These are phyloP conservation scores for Plectosphaerella plurivora DNA, from an alignment of 2,329 filamentous ascomycete species.

Conservation along the genomic window DNA sequence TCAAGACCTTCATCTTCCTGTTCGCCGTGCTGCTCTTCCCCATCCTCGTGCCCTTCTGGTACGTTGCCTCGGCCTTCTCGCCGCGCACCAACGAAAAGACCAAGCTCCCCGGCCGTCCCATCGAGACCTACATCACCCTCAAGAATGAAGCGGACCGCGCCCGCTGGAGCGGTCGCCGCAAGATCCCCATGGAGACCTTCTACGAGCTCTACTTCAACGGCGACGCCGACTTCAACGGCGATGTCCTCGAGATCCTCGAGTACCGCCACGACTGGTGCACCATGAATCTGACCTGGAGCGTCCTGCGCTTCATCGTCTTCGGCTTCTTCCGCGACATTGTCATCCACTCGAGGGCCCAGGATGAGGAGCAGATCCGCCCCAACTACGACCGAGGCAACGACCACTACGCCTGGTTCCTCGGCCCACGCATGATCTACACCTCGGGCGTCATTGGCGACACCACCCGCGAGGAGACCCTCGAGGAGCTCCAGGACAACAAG, in stretches of 20 bases:
- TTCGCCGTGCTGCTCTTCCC: constrained; percentile 73
- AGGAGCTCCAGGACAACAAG: constrained; percentile 98
- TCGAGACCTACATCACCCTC: constrained; percentile 89
- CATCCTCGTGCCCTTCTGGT: constrained; percentile 79
- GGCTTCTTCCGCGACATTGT: constrained; percentile 87
- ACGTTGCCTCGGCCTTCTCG: constrained; percentile 71
- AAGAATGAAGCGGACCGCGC: constrained; percentile 56
- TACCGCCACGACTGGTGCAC: constrained; percentile 96
- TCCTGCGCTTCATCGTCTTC: constrained; percentile 84
- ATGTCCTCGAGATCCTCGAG: constrained; percentile 83
- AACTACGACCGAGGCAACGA: constrained; percentile 98
- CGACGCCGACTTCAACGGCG: constrained; percentile 92
- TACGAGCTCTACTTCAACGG: constrained; percentile 97
- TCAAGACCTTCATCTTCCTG: constrained; percentile 86
- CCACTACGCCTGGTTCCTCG: constrained; percentile 98
- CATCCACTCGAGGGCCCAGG: constrained; percentile 88
- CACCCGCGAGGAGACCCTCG: constrained; percentile 81
- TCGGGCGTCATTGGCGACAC: constrained; percentile 89
- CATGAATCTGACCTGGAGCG: constrained; percentile 81
- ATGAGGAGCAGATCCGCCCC: constrained; percentile 95
- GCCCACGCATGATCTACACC: constrained; percentile 98
- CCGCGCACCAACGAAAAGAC: constrained; percentile 93
- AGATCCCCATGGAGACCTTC: constrained; percentile 89
- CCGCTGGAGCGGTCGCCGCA: constrained; percentile 73
- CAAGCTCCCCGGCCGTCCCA: constrained; percentile 75